These are phyloP conservation scores for Simmondsia chinensis DNA, from an alignment of 148 eudicot genomes.

Conservation along the genomic window DNA sequence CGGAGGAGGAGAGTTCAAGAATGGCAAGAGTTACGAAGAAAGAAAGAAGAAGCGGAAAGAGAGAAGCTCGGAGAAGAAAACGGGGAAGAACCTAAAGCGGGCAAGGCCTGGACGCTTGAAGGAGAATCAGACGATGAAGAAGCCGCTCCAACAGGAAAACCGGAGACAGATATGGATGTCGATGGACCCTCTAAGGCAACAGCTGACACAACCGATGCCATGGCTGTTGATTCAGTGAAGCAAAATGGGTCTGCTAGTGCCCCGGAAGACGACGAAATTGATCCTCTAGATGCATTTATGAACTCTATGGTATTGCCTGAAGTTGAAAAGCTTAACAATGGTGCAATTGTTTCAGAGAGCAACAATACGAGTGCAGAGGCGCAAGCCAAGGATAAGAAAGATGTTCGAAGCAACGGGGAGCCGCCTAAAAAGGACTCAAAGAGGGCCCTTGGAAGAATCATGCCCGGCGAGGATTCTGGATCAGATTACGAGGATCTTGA, in stretches of 20 bases:
- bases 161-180: slow-evolving; percentile 31
- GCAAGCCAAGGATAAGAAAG: slow-evolving; percentile 16
- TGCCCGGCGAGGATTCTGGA: slow-evolving; percentile 70
- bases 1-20: slow-evolving; percentile 85
- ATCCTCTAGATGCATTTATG: slow-evolving; percentile 85
- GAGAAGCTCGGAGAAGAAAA: slow-evolving; percentile 39
- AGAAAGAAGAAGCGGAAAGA: slow-evolving; percentile 66
- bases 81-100: slow-evolving; percentile 42
- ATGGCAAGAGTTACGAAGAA: slow-evolving; percentile 71
- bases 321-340: slow-evolving; percentile 49
- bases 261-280: slow-evolving; percentile 63
- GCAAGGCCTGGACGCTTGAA: slow-evolving; percentile 72
- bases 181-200: slow-evolving; percentile 29
- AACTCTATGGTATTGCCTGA: slow-evolving; percentile 68
- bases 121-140: slow-evolving; percentile 91
- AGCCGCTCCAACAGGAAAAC: slow-evolving; percentile 30
- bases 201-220: slow-evolving; percentile 25
- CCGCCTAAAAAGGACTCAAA: slow-evolving; percentile 27
- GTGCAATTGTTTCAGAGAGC: slow-evolving; percentile 16
- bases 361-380: slow-evolving; percentile 11
- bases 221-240: slow-evolving; percentile 39
- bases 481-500: slow-evolving; percentile 42
- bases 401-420: slow-evolving; percentile 17
- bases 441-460: slow-evolving; percentile 56
- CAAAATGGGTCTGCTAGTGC: slow-evolving; percentile 15